Base-by-base conservation (phyloP, 345 rosid species). In the Murraya paniculata region DNA sequence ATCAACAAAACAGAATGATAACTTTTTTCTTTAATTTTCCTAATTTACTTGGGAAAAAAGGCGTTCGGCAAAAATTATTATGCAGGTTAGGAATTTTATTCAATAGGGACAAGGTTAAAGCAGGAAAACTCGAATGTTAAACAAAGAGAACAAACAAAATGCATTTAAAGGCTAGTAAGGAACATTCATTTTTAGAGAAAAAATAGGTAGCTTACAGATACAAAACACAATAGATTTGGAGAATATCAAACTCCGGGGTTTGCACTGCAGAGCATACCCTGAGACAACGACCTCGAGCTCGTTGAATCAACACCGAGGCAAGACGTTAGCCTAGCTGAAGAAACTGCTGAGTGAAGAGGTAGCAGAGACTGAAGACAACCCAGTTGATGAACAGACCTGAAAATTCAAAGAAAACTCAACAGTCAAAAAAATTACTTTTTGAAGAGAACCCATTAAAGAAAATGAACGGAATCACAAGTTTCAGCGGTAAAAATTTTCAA, bases 221-320 rank as follows among this genome's bases (percentile, higher is more conserved):
- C 81, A 78, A 90, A 89, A 89, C 84, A 81, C 80, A 86, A 75
- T 86, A 91, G 82, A 86, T 84, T 79, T 83, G 86, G 90, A 73
- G 75, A 83, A 64, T 77, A 89, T 93, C 98, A 95, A 92, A 92
- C 98, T 84, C 98, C 98, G 81, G 97, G 98, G 79, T 93, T 90
- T 64, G 97, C 97, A 91, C 88, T 89, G 94, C 95, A 90, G 76
- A 95, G 86, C 99, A 90, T 93, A 93, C 97, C 98, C 98, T 93
- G 98, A 89, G 95, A 92, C 91, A 93, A 83, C 33, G 98, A 95
- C 86, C 97, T 88, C 25, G 97, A 90, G 71, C 88, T 87, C 78
- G 57, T 85, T 28, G 97, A 81, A 87, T 95, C 95, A 58, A 90
- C 80, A 73, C 98, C 94, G 4, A 95, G 97, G 86, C 98, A 92